Conservation (phyloP, 768 basidiomycete genomes). For the Erythrobasidium yunnanense region DNA sequence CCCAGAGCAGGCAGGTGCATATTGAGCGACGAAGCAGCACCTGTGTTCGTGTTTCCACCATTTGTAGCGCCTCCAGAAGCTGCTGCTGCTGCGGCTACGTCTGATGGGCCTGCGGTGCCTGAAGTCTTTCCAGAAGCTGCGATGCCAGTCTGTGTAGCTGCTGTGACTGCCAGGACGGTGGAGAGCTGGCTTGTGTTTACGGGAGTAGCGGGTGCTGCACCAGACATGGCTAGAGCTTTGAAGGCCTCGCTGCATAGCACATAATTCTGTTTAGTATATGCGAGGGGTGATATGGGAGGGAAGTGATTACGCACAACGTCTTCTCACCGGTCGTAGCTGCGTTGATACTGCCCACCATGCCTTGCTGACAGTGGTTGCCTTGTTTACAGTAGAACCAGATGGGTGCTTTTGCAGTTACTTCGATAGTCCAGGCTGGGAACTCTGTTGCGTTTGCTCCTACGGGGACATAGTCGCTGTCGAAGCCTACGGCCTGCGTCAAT, state of each 20-base stretch:
- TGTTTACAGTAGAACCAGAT: constrained; percentile 33
- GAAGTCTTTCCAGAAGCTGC: not conserved
- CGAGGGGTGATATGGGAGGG: not conserved
- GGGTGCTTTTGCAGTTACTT: constrained; percentile 24
- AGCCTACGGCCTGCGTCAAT: constrained; percentile 12
- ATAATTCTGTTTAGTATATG: too few relatives aligned
- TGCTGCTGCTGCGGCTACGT: not conserved
- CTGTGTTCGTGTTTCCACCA: not conserved
- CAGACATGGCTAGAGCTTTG: constrained; percentile 1
- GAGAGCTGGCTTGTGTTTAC: not conserved
- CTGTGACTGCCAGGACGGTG: not conserved
- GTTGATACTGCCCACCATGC: constrained; percentile 35
- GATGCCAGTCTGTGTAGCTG: not conserved
- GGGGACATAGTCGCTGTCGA: constrained; percentile 29
- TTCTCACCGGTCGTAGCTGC: constrained; percentile 15
- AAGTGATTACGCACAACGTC: not conserved
- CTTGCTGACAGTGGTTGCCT: constrained; percentile 28
- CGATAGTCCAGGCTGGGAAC: constrained; percentile 31
- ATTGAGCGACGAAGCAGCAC: not conserved
- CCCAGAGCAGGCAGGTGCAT: not conserved
- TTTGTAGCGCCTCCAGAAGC: not conserved
- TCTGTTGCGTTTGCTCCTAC: constrained; percentile 22
- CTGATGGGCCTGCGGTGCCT: not conserved
- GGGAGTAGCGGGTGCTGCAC: not conserved
- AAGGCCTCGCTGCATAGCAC: constrained; percentile 13